These are phyloP conservation scores for Hanseniaspora valbyensis DNA, from an alignment of 805 yeast species.

Conservation along the genomic window DNA sequence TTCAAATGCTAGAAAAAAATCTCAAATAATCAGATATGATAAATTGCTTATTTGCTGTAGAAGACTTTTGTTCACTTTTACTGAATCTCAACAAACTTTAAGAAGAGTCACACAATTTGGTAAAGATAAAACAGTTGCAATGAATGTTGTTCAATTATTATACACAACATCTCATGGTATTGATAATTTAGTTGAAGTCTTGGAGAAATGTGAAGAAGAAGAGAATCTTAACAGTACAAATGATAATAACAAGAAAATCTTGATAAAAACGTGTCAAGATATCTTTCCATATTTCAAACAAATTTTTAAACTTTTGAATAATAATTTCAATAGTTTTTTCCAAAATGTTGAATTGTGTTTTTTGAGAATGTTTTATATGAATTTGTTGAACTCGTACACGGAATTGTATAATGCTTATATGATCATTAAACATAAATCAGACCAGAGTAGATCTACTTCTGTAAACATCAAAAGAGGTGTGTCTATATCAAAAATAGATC, in stretches of 20 bases:
- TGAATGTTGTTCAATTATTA: conserved; percentile 41
- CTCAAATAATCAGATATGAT: conserved; percentile 20
- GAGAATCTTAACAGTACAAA: conserved; percentile 20
- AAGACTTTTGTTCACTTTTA: conserved; percentile 49
- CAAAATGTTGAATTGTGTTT: conserved; percentile 52
- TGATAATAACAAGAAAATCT: conserved; percentile 28
- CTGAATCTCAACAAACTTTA: conserved; percentile 53
- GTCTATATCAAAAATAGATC: conserved; percentile 6
- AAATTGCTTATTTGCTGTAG: conserved; percentile 35
- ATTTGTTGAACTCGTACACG: conserved; percentile 50
- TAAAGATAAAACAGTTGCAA: conserved; percentile 42
- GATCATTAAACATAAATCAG: conserved; percentile 20
- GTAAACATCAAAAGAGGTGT: not conserved
- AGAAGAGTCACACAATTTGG: conserved; percentile 49
- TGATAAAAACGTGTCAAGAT: conserved; percentile 30
- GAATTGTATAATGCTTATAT: conserved; percentile 60
- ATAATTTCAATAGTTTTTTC: conserved; percentile 40
- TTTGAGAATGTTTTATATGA: conserved; percentile 50
- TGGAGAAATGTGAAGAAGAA: conserved; percentile 43
- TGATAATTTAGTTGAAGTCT: conserved; percentile 45
- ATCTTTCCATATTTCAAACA: conserved; percentile 41
- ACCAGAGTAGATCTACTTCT: not conserved
- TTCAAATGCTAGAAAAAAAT: conserved; percentile 11
- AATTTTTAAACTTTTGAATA: conserved; percentile 39
- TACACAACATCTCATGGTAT: conserved; percentile 44